phyloP scores from a whole-genome alignment of 208 protist genomes.

The Leishmania tropica region DNA sequence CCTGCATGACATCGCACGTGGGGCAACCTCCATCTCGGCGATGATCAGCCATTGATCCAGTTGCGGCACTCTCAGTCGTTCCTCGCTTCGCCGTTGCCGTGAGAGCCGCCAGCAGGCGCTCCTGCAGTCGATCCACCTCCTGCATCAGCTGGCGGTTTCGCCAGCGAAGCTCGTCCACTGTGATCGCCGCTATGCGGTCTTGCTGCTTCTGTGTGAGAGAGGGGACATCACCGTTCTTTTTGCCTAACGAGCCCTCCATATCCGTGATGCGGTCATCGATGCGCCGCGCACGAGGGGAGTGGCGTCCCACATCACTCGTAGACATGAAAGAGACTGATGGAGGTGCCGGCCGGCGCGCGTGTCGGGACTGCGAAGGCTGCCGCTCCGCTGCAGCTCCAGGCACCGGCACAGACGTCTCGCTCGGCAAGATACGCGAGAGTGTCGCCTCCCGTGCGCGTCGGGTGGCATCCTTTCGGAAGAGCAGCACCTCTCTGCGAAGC shows the following conservation, averaged over 20 bases:
- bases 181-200: constrained; percentile 24
- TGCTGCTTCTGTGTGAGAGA: neutral
- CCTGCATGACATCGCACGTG: constrained; percentile 16
- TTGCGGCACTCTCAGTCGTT: neutral
- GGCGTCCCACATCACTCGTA: neutral
- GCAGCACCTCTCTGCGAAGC: constrained; percentile 25
- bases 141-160: constrained; percentile 47
- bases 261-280: constrained; percentile 3
- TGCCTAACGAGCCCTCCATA: neutral
- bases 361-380: neutral
- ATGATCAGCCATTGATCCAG: neutral
- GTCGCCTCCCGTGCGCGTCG: constrained; percentile 25
- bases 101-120: constrained; percentile 19
- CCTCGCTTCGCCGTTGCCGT: constrained; percentile 6
- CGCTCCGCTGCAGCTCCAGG: neutral
- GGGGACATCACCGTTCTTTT: neutral
- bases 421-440: constrained; percentile 28
- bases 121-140: constrained; percentile 37
- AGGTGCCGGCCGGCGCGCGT: neutral
- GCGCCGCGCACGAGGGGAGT: constrained; percentile 14
- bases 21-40: constrained; percentile 5
- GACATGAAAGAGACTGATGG: neutral
- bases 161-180: constrained; percentile 57
- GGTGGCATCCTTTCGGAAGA: constrained; percentile 30
- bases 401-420: neutral